Evolutionary conservation across 2,329 filamentous ascomycete species (phyloP).

Genomic region (Ophiosphaerella korrae): DNA sequence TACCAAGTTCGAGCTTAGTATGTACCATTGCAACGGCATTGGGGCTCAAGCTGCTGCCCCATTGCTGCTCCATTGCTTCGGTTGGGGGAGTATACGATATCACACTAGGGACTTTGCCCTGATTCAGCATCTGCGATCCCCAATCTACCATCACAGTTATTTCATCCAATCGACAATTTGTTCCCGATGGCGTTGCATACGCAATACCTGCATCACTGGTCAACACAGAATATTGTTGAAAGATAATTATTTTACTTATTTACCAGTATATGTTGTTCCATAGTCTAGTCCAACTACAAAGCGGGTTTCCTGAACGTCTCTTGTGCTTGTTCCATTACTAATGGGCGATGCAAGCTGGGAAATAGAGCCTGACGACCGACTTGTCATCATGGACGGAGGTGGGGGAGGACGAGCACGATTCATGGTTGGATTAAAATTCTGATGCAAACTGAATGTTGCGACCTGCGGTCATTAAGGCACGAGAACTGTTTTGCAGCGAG

Average conservation of each 20-base stretch:
- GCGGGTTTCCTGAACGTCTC: conserved; percentile 7
- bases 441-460: neutral
- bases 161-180: conserved; percentile 17
- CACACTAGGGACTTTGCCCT: conserved; percentile 34
- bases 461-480: neutral
- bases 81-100: conserved; percentile 30
- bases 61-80: conserved; percentile 22
- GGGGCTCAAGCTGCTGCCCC: conserved; percentile 25
- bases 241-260: neutral
- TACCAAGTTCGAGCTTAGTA: conserved; percentile 39
- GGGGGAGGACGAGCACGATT: neutral
- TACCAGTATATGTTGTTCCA: conserved; percentile 28
- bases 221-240: neutral
- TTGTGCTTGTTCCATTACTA: neutral
- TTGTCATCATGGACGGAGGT: neutral
- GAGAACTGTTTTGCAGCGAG: neutral
- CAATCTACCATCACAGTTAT: conserved; percentile 32
- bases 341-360: neutral
- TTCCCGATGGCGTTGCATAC: conserved; percentile 8
- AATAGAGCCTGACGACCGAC: neutral
- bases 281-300: conserved; percentile 26
- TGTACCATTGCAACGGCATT: conserved; percentile 34
- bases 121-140: conserved; percentile 27
- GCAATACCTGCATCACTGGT: conserved; percentile 17
- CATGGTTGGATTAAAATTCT: neutral